Base-by-base conservation (phyloP, 192 early-diverging fungal species). In the Funneliformis mosseae region DNA sequence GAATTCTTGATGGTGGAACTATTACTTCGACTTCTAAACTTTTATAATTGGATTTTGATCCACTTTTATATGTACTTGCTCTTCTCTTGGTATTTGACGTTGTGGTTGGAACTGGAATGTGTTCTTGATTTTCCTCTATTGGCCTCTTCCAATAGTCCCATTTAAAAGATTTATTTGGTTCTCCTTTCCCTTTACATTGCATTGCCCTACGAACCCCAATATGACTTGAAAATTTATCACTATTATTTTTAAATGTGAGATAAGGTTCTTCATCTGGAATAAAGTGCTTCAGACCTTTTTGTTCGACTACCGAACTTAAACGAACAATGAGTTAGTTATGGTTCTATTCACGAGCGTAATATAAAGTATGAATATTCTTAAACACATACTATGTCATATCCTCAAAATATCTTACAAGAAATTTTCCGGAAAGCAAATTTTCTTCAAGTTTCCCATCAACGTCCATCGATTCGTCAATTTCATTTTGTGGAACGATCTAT, bases 361-460 rank as follows among this genome's bases (percentile, higher is more conserved):
- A n/a, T 21, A 55, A 21, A 55, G 21, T 2, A 21, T 16, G 50
- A 21, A 55, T 21, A 55, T 6, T 18, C 4, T 55, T 55, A 21
- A 55, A 55, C 21, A 55, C 50, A 55, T 55, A 55, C 50, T 70
- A 70, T 6, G 68, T 70, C 68, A 70, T 70, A 10, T 70, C 68
- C 43, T 70, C 68, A 70, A 70, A 70, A 70, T 70, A 70, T n/a
- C 68, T 70, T 23, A 70, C 68, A 70, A 70, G 68, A 43, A 70
- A 70, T 70, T 70, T 70, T 9, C 68, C 38, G 0, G 33, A 41
- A 70, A 70, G 68, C 42, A 70, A 70, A 70, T 70, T 38, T n/a
- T 41, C 39, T 70, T 70, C 68, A 70, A 70, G 68, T 70, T 70
- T 70, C 8, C 68, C 68, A 45, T 70, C 68, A 70, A 70, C 68